phyloP scores from a whole-genome alignment of 192 early-diverging fungal species.

The Paraglomus brasilianum region DNA sequence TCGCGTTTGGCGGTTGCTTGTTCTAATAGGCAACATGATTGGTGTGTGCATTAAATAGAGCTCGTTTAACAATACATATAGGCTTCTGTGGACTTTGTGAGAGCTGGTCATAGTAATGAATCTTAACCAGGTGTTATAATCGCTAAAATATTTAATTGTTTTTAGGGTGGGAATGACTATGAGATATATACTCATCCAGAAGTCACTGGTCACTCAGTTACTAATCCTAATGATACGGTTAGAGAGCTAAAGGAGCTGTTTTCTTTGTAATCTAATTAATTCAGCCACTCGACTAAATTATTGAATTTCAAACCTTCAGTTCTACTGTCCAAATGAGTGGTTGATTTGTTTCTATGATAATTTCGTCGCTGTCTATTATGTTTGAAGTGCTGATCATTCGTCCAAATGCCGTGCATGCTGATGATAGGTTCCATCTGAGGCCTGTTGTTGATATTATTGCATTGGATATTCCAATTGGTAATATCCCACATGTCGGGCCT shows the following conservation, averaged over 20 bases:
- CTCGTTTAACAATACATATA: background rate
- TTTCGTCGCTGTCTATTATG: conserved; percentile 52
- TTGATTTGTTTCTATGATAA: conserved; percentile 66
- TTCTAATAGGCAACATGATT: background rate
- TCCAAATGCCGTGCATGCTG: conserved; percentile 61
- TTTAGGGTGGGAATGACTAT: conserved; percentile 94
- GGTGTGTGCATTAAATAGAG: background rate
- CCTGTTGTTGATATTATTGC: conserved; percentile 69
- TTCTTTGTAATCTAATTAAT: conserved; percentile 6
- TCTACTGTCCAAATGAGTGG: conserved; percentile 85
- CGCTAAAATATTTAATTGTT: conserved; percentile 1
- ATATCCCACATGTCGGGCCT: conserved; percentile 85
- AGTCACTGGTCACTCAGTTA: conserved; percentile 86
- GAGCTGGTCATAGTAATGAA: background rate
- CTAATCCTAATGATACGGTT: conserved; percentile 79
- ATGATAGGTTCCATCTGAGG: conserved; percentile 72
- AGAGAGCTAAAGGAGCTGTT: conserved; percentile 80
- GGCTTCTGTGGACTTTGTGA: conserved; percentile 16
- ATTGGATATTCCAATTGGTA: conserved; percentile 71
- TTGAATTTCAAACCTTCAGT: conserved; percentile 35
- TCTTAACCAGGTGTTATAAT: background rate
- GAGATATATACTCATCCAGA: conserved; percentile 86
- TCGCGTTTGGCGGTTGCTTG: background rate
- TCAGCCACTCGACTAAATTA: no score
- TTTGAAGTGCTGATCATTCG: conserved; percentile 86